These are phyloP conservation scores for Boletellus emodensis DNA, from an alignment of 768 basidiomycete genomes.

Conservation along the genomic window DNA sequence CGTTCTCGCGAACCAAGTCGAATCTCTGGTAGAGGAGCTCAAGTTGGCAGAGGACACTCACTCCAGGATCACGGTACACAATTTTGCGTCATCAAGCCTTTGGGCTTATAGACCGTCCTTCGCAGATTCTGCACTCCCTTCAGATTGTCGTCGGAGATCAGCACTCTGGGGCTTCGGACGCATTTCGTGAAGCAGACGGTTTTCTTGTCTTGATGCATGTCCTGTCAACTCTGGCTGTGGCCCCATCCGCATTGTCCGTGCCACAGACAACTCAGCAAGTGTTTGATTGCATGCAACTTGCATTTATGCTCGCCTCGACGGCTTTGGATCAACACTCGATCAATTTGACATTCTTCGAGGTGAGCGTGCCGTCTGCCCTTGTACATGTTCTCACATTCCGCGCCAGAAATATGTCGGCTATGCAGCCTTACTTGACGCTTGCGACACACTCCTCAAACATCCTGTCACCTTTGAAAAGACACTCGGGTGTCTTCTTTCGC, in stretches of 20 bases:
- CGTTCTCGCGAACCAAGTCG: slow-evolving; percentile 48
- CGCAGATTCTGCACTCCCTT: slow-evolving; percentile 62
- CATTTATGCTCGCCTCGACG: slow-evolving; percentile 62
- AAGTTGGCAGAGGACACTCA: slow-evolving; percentile 50
- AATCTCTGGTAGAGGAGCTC: slow-evolving; percentile 63
- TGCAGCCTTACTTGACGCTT: slow-evolving; percentile 55
- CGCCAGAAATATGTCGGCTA: slow-evolving; percentile 53
- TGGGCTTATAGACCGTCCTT: neutral
- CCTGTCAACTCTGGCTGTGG: slow-evolving; percentile 51
- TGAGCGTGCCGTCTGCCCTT: slow-evolving; percentile 39
- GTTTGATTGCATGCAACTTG: slow-evolving; percentile 53
- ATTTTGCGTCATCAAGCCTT: neutral
- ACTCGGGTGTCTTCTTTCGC: slow-evolving; percentile 63
- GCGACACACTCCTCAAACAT: slow-evolving; percentile 49
- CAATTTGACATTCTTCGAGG: slow-evolving; percentile 67
- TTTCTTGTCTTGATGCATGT: slow-evolving; percentile 73
- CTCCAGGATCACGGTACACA: slow-evolving; percentile 51
- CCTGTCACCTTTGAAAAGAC: slow-evolving; percentile 47
- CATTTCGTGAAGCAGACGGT: slow-evolving; percentile 79
- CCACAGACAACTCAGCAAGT: slow-evolving; percentile 38
- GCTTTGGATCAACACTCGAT: slow-evolving; percentile 51
- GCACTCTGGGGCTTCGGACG: slow-evolving; percentile 62
- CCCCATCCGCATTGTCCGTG: slow-evolving; percentile 24
- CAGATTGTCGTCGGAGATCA: slow-evolving; percentile 66
- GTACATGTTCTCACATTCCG: neutral